Percentiles rank a stretch among this genome's conserved stretches.
phyloP scores from a whole-genome alignment of 2,329 filamentous ascomycete species.

The Ophiocordyceps camponoti-saundersi region DNA sequence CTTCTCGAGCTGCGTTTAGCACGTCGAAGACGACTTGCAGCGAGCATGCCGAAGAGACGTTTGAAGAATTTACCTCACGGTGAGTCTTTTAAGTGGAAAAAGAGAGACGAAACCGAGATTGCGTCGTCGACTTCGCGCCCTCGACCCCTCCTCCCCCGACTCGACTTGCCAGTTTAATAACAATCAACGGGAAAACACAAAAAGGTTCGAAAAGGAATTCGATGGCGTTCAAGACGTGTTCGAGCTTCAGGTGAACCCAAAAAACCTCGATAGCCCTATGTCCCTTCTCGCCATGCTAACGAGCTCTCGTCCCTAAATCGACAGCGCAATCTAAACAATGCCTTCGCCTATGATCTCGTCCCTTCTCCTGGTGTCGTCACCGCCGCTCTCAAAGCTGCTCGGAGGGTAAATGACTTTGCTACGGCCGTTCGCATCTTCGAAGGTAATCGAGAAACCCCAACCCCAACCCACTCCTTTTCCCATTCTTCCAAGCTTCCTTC shows the following conservation, averaged over 20 bases:
- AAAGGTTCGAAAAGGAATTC: constrained; percentile 98
- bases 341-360: constrained; percentile 98
- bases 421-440: constrained; percentile 98
- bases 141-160: neutral
- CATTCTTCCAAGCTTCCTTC: neutral
- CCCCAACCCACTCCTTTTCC: neutral
- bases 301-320: neutral
- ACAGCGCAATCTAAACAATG: constrained; percentile 91
- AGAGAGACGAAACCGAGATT: neutral
- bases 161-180: too few relatives aligned
- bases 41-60: constrained; percentile 84
- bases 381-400: constrained; percentile 82
- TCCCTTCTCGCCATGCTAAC: neutral
- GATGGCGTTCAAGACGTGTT: constrained; percentile 96
- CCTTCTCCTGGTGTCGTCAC: constrained; percentile 81
- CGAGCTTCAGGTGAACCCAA: constrained; percentile 73
- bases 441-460: constrained; percentile 38
- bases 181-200: neutral
- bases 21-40: constrained; percentile 37
- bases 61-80: constrained; percentile 97
- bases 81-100: constrained; percentile 28
- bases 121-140: neutral
- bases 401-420: constrained; percentile 95
- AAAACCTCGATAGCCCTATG: neutral
- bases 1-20: constrained; percentile 37